A percentile compares a stretch with the other conserved stretches of the same genome.
phyloP scores from a whole-genome alignment of 2,329 filamentous ascomycete genomes.

The Salinomyces thailandicus region DNA sequence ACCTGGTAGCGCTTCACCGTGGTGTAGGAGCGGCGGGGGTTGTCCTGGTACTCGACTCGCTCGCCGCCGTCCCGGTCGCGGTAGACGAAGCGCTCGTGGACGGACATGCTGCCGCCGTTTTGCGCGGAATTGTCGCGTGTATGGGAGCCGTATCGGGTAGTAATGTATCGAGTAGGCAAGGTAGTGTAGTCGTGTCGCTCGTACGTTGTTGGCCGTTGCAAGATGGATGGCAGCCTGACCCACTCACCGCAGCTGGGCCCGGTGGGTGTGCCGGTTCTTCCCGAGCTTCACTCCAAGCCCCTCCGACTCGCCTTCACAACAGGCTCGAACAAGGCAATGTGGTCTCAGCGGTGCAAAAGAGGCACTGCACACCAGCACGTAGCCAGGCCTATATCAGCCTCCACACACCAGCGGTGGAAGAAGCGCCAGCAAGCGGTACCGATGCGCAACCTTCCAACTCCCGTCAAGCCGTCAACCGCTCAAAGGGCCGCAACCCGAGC shows the following conservation, averaged over 20 bases:
- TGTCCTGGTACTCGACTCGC: slow-evolving; percentile 30
- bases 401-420: too few relatives aligned
- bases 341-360: too few relatives aligned
- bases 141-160: too few relatives aligned
- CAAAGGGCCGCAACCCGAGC: too few relatives aligned
- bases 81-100: slow-evolving; percentile 29
- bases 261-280: background rate
- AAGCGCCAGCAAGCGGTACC: too few relatives aligned
- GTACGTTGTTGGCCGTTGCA: background rate
- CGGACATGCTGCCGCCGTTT: slow-evolving; percentile 27
- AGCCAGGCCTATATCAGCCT: background rate
- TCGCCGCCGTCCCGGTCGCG: slow-evolving; percentile 21
- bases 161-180: too few relatives aligned
- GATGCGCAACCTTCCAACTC: too few relatives aligned
- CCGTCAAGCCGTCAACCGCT: too few relatives aligned
- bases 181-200: background rate
- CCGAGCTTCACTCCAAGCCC: background rate
- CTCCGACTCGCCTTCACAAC: background rate
- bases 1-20: slow-evolving; percentile 51
- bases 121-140: too few relatives aligned
- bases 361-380: background rate
- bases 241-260: background rate
- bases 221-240: background rate
- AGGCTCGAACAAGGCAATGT: background rate
- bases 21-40: slow-evolving; percentile 36